Evolutionary conservation across 164 flowering plant genomes (phyloP), one percentile per base, ranked within the genome.

Genomic region (Litsea cubeba): DNA sequence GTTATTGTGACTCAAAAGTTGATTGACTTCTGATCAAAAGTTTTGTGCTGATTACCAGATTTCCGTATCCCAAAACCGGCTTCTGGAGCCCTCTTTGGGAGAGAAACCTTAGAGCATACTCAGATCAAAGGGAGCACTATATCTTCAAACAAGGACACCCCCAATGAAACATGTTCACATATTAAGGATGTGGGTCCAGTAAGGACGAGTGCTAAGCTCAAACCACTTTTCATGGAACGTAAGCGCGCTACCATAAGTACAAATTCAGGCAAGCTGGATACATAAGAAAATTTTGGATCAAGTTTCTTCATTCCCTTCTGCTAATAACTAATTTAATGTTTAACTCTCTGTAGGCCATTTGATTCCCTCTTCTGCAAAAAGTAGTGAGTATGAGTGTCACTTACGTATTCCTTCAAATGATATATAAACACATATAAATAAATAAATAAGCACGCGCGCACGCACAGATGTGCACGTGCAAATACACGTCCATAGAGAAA

Each of bases 51-150:
- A 50, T 12, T 20, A 63, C 68, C 77, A 75, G 77, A 75, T 75
- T 75, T 68, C 57, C 72, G 72, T 2, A 75, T 68, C 32, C 72
- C 72, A 4, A 75, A 60, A 23, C 77, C 77, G 5, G 65, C 68
- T 74, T 54, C 26, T 20, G 25, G 60, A 40, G 2, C 50, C 54
- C 3, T 40, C 68, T 75, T 35, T 35, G 20, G 20, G 11, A 62
- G 22, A 2, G 46, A 58, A 69, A 46, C 72, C 10, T 58, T 58
- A 22, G 57, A 69, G 11, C 17, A 46, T 12, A 22, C 62, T 68
- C 51, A 4, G 10, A 60, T 54, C 22, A n/a, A 57, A 69, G 54
- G 64, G 11, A 62, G n/a, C 6, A 28, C 51, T 26, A 32, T 26
- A 49, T 49, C 24, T 12, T 23, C 62, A 49, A 50, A 62, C 40